These are phyloP conservation scores for Neltuma alba DNA, from an alignment of 306 rosid genomes.

Conservation along the genomic window DNA sequence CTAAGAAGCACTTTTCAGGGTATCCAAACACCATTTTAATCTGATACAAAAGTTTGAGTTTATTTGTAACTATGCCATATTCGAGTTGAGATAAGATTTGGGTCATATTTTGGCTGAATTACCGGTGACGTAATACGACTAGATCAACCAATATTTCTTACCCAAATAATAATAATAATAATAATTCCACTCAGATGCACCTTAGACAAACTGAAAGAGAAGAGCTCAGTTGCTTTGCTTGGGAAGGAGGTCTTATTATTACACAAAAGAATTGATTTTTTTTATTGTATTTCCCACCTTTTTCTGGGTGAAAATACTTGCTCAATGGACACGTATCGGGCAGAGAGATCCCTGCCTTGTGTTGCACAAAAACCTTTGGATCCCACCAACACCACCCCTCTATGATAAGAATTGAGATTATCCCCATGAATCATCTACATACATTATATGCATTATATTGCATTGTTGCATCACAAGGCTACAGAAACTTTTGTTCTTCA, in stretches of 20 bases:
- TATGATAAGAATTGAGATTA: constrained; percentile 4
- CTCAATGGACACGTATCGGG: constrained; percentile 41
- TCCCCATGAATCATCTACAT: constrained; percentile 43
- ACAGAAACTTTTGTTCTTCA: constrained; percentile 41
- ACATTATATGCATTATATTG: constrained; percentile 56
- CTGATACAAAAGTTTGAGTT: no score
- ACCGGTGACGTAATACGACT: neutral
- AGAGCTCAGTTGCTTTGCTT: neutral
- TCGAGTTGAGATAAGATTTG: no score
- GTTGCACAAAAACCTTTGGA: constrained; percentile 50
- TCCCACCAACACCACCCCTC: constrained; percentile 56
- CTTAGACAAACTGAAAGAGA: neutral
- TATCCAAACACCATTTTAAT: no score
- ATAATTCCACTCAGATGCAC: neutral
- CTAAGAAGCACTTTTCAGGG: no score
- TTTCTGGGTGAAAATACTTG: constrained; percentile 33
- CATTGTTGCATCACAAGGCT: constrained; percentile 39
- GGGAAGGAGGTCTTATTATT: constrained; percentile 23
- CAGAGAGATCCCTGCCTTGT: constrained; percentile 40
- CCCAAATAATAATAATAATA: neutral
- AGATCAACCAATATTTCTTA: neutral
- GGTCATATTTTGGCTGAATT: neutral
- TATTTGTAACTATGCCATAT: no score
- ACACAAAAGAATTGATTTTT: constrained; percentile 60
- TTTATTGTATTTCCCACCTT: constrained; percentile 47